These are phyloP conservation scores for Neurospora sp. DNA, from an alignment of 2,329 filamentous ascomycete genomes.

Conservation along the genomic window DNA sequence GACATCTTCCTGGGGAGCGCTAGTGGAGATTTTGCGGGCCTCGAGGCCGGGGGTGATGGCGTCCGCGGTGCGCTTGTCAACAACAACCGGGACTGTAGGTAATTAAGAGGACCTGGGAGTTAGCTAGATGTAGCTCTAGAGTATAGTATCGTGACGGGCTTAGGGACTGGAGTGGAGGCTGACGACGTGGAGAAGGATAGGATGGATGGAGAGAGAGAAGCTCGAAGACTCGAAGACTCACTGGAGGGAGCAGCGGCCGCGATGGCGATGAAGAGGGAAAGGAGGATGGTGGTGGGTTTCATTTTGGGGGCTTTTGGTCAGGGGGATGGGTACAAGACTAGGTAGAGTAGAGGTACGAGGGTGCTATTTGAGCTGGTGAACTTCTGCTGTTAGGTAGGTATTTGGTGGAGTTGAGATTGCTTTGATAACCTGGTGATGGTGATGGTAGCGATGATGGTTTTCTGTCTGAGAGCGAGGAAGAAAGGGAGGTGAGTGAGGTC, in stretches of 20 bases:
- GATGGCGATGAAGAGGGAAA: neutral
- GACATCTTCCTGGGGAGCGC: neutral
- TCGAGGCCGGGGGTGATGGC: neutral
- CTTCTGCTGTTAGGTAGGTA: neutral
- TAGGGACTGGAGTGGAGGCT: too few relatives aligned
- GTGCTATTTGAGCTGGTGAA: neutral
- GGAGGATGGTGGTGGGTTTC: neutral
- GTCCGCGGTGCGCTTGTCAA: neutral
- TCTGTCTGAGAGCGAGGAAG: neutral
- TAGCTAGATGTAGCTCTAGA: too few relatives aligned
- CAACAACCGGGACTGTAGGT: neutral
- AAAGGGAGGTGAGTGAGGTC: neutral
- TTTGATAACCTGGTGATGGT: too few relatives aligned
- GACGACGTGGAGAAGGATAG: too few relatives aligned
- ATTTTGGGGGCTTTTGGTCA: neutral
- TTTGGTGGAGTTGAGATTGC: neutral
- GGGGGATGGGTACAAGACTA: too few relatives aligned
- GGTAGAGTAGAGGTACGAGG: too few relatives aligned
- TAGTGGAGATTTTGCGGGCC: neutral
- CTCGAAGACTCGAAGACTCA: too few relatives aligned
- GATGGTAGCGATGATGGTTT: too few relatives aligned
- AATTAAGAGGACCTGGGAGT: neutral
- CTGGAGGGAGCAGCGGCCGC: neutral
- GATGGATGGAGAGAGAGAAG: neutral
- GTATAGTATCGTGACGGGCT: too few relatives aligned